phyloP scores from a whole-genome alignment of 73 alveolate species.

The Symbiodinium pilosum region DNA sequence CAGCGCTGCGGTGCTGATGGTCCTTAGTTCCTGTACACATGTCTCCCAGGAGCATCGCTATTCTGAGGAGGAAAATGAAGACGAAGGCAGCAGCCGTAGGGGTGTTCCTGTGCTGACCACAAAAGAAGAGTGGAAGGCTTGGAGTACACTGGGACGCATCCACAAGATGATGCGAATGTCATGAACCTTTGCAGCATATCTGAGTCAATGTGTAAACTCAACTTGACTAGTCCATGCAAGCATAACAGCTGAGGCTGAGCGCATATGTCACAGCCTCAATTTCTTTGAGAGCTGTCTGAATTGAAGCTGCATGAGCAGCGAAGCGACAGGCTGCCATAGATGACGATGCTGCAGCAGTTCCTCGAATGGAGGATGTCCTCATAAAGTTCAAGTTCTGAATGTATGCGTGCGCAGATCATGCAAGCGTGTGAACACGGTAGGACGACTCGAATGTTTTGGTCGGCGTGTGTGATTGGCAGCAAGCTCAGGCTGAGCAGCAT shows the following conservation, averaged over 20 bases:
- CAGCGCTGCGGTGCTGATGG: background rate
- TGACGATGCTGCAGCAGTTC: background rate
- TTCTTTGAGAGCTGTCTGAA: background rate
- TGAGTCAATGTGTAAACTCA: too few species aligned
- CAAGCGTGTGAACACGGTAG: too few species aligned
- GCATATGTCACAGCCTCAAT: constrained; percentile 50
- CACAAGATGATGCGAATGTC: background rate
- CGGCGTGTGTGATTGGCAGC: constrained; percentile 56
- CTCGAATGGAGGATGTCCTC: constrained; percentile 7
- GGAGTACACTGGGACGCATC: too few species aligned
- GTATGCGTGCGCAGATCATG: too few species aligned
- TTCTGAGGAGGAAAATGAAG: background rate
- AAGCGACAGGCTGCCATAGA: background rate
- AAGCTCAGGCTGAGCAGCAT: background rate
- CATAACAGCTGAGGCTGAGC: constrained; percentile 27
- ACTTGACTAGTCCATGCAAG: too few species aligned
- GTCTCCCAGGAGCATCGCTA: background rate
- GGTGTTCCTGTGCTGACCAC: background rate
- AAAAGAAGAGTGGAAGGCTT: too few species aligned
- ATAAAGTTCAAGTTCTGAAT: too few species aligned
- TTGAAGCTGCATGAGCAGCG: background rate
- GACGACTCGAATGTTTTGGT: constrained; percentile 67
- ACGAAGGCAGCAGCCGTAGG: background rate
- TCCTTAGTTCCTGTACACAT: too few species aligned
- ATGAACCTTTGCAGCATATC: background rate